phyloP scores from a whole-genome alignment of 2,329 filamentous ascomycete species.

The Fonsecaea nubica region DNA sequence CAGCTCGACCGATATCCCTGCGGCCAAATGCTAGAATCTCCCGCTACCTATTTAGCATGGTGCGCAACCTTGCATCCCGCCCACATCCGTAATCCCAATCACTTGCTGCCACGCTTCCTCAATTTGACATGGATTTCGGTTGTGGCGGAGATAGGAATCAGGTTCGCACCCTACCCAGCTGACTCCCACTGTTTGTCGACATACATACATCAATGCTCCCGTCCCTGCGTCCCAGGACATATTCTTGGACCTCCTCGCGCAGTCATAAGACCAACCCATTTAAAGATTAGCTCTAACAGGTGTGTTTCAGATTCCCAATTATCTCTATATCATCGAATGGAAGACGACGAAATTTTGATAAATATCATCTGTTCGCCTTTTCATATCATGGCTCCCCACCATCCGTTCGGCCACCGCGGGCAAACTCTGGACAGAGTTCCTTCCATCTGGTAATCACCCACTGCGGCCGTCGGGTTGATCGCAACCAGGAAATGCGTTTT shows the following conservation, averaged over 20 bases:
- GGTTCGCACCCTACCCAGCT: not conserved
- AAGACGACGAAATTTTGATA: not conserved
- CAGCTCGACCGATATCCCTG: not conserved
- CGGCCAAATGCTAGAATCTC: not conserved
- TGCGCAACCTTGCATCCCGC: not conserved
- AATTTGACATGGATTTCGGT: not conserved
- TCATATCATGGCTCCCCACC: not conserved
- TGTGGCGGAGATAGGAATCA: not conserved
- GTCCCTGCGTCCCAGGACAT: not conserved
- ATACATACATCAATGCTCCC: not conserved
- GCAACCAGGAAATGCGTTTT: not conserved
- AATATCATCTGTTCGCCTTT: not conserved
- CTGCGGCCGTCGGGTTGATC: not conserved
- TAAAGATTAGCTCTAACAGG: conserved; percentile 11
- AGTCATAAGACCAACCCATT: not conserved
- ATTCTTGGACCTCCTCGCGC: not conserved
- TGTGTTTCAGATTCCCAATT: conserved; percentile 11
- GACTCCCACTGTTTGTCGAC: not conserved
- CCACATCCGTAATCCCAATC: not conserved
- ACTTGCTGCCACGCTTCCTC: not conserved
- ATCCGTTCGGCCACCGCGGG: not conserved
- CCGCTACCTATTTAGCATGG: not conserved
- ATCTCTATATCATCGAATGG: conserved; percentile 12
- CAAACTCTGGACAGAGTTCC: not conserved
- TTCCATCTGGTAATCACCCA: not conserved